Evolutionary conservation across 129 eudicot species (phyloP).

Genomic region (Erigeron canadensis): DNA sequence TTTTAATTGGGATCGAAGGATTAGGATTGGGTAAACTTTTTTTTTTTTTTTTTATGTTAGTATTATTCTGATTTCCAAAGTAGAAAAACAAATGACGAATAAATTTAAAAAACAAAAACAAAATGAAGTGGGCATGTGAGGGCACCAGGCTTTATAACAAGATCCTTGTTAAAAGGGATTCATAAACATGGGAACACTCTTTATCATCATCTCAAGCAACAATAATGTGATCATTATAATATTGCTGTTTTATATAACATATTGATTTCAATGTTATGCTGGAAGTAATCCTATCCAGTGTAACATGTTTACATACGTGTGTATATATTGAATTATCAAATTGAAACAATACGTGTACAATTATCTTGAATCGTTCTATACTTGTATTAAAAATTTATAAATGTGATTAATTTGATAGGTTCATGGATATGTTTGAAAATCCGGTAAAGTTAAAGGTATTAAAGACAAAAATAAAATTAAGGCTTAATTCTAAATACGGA

Average conservation of each 20-base stretch:
- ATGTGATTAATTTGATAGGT: no score
- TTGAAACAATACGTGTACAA: background rate
- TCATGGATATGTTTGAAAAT: no score
- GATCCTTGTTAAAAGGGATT: constrained; percentile 40
- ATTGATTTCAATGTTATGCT: background rate
- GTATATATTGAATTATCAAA: background rate
- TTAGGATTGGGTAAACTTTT: constrained; percentile 26
- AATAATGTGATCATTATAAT: constrained; percentile 5
- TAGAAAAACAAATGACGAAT: constrained; percentile 18
- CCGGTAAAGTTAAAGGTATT: no score
- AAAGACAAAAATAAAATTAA: no score
- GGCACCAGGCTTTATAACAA: constrained; percentile 36
- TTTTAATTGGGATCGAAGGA: constrained; percentile 15
- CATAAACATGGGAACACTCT: constrained; percentile 31
- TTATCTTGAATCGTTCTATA: background rate
- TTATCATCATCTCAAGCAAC: constrained; percentile 34
- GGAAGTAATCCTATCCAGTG: constrained; percentile 9
- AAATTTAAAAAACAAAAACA: background rate
- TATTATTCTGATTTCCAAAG: constrained; percentile 28
- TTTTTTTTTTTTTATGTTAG: constrained; percentile 10
- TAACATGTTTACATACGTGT: background rate
- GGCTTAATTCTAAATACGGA: no score
- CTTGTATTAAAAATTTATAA: background rate
- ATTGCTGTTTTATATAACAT: background rate
- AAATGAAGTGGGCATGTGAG: constrained; percentile 29